Conservation (phyloP, 306 rosid genomes). For the Prunus fruticosa region DNA sequence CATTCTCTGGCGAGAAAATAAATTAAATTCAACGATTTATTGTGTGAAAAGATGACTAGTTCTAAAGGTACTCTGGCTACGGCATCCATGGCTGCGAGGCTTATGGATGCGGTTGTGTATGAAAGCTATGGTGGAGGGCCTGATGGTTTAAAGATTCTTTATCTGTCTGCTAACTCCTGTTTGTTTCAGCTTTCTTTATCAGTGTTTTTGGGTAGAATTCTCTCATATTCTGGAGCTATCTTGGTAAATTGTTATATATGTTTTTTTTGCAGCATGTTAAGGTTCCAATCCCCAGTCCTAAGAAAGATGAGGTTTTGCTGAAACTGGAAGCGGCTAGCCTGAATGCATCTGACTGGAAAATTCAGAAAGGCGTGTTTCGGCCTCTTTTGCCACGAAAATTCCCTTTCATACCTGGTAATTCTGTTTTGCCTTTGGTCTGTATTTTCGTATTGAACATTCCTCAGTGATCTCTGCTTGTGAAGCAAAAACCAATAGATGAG, state of each 20-base stretch:
- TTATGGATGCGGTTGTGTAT: conserved; percentile 45
- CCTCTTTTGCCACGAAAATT: conserved; percentile 44
- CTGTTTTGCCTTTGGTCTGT: background rate
- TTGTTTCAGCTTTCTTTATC: too few species aligned
- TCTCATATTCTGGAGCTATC: background rate
- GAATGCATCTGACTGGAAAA: conserved; percentile 73
- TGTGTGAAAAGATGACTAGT: background rate
- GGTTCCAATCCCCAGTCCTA: conserved; percentile 62
- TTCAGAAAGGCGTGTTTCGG: conserved; percentile 56
- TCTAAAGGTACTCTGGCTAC: background rate
- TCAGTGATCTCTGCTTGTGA: too few species aligned
- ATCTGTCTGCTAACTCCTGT: background rate
- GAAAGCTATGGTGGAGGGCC: conserved; percentile 62
- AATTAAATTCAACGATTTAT: too few species aligned
- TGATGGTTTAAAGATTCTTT: conserved; percentile 47
- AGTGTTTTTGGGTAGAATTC: background rate
- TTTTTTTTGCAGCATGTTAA: conserved; percentile 57
- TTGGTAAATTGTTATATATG: background rate
- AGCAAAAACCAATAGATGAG: too few species aligned
- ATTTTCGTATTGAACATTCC: background rate
- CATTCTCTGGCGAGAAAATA: too few species aligned
- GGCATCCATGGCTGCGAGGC: too few species aligned
- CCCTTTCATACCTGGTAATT: conserved; percentile 62
- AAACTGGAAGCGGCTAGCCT: conserved; percentile 61
- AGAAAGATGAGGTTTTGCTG: conserved; percentile 44